Percentiles rank a stretch among this genome's conserved stretches.
phyloP scores from a whole-genome alignment of 306 rosid species.

The Vigna unguiculata region DNA sequence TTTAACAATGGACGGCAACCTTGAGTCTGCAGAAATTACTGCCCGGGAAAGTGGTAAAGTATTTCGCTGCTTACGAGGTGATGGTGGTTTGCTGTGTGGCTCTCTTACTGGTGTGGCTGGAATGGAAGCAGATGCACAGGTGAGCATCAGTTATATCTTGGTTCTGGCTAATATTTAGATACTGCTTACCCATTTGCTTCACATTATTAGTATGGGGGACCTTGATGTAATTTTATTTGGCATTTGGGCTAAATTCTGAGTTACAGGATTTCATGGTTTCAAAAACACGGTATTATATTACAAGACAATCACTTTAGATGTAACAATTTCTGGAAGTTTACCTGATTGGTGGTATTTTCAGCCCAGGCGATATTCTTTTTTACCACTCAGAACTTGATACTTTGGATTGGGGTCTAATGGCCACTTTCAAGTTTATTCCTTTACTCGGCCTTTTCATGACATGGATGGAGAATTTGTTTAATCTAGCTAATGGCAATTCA shows the following conservation, averaged over 20 bases:
- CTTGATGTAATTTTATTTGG: slow-evolving; percentile 31
- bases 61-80: slow-evolving; percentile 96
- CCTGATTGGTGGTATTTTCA: slow-evolving; percentile 2
- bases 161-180: slow-evolving; percentile 32
- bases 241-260: slow-evolving; percentile 17
- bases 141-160: slow-evolving; percentile 52
- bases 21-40: slow-evolving; percentile 83
- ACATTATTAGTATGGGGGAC: neutral
- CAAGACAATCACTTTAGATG: slow-evolving; percentile 19
- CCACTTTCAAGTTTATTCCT: slow-evolving; percentile 2
- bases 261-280: slow-evolving; percentile 4
- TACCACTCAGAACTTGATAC: neutral
- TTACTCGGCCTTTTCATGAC: slow-evolving; percentile 14
- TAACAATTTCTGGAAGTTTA: slow-evolving; percentile 27
- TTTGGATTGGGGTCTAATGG: neutral
- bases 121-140: slow-evolving; percentile 99
- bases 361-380: neutral
- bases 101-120: slow-evolving; percentile 97
- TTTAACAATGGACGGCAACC: slow-evolving; percentile 92
- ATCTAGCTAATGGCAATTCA: slow-evolving; percentile 19
- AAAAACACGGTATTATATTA: slow-evolving; percentile 14
- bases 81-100: slow-evolving; percentile 99
- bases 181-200: slow-evolving; percentile 35
- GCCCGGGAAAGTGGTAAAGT: slow-evolving; percentile 95
- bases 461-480: slow-evolving; percentile 28